Conservation (phyloP, 1,139 yeast genomes). For the Protomyces arabidopsidicola region DNA sequence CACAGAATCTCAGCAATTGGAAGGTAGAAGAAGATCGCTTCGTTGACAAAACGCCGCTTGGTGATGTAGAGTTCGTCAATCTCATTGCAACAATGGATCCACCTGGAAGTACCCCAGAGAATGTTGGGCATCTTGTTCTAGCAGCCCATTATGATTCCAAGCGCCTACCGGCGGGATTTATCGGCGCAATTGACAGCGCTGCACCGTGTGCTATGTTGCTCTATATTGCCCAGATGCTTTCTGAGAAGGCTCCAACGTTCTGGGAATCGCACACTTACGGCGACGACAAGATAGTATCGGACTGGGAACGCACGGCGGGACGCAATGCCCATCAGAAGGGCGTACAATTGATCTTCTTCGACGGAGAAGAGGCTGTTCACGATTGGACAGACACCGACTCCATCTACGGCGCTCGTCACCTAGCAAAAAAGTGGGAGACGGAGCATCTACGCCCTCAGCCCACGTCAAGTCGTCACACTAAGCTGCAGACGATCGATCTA, state of each 20-base stretch:
- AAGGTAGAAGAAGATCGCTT: conserved; percentile 44
- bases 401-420: conserved; percentile 52
- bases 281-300: conserved; percentile 26
- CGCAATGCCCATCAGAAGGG: conserved; percentile 38
- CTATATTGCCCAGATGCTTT: conserved; percentile 44
- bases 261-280: conserved; percentile 27
- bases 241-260: conserved; percentile 33
- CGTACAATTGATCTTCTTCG: conserved; percentile 51
- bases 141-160: conserved; percentile 58
- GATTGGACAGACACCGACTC: conserved; percentile 52
- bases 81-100: conserved; percentile 42
- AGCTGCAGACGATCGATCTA: conserved; percentile 41
- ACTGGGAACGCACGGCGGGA: not conserved
- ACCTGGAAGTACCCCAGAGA: conserved; percentile 32
- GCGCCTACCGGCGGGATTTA: conserved; percentile 49
- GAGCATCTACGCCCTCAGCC: conserved; percentile 31
- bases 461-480: conserved; percentile 30
- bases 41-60: conserved; percentile 41
- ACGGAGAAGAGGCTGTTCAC: conserved; percentile 56
- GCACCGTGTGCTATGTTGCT: conserved; percentile 53
- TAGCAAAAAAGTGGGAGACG: conserved; percentile 45
- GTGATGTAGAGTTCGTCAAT: conserved; percentile 47
- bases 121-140: conserved; percentile 42
- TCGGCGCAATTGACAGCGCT: conserved; percentile 58
- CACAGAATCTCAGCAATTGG: conserved; percentile 40